Base-by-base conservation (phyloP, 2,329 filamentous ascomycete species). In the Madurella mycetomatis region DNA sequence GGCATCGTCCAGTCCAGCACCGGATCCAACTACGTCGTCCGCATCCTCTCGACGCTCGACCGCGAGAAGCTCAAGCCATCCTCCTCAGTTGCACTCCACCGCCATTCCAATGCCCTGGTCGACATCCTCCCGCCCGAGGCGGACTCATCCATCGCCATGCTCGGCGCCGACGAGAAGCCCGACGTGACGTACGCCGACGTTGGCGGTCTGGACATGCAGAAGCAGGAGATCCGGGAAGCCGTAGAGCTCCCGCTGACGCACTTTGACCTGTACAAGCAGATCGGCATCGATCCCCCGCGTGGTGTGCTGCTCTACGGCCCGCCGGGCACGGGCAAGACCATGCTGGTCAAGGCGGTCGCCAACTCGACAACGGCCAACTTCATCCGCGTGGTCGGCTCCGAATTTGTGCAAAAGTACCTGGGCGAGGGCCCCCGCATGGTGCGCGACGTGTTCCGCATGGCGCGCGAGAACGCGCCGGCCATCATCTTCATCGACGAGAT, bases 401-500 rank as follows among this genome's bases (percentile, higher is more conserved):
- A 99, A 70, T 97, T 99, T 67, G 94, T 99, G 50, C 94, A 99
- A 71, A 99, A 99, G 76, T 99, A 99, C 67, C 82, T 99, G 1
- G 94, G 94, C 71, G 94, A 99, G 72, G 94, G 94, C 49, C 94
- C 94, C 50, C 90, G 94, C 63, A 99, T 99, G 94, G 94, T 99
- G 51, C 90, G 94, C 67, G 94, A 99, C 71, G 94, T 99, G 41
- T 99, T 99, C 83, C 84, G 94, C 59, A 99, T 99, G 94, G 94
- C 94, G 39, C 87, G 94, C 59, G 94, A 99, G 78, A 99, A 99
- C 77, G 92, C 91, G 0, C 94, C 94, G 0, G 88, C 92, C 55
- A 99, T 99, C 72, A 99, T 99, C 75, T 99, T 99, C 80, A 99
- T 99, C 70, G 94, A 99, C 70, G 94, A 99, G 73, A 96, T 99